Evolutionary conservation across 129 eudicot species (phyloP), one percentile per base, ranked within the genome.

Genomic region (Oenanthe sinensis): DNA sequence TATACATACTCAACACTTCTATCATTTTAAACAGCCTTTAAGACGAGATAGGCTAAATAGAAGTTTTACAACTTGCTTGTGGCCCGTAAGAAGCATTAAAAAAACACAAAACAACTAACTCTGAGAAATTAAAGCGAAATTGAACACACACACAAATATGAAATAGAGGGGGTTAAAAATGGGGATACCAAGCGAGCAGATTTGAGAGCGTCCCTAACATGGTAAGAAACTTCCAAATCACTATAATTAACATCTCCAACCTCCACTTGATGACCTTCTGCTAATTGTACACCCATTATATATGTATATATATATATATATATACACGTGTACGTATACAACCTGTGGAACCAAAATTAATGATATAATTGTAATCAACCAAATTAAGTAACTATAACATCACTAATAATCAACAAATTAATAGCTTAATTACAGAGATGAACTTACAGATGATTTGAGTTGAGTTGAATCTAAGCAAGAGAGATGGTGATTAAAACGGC

Each of bases 131-230:
- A 30, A 4, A 19, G 22, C 74, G 3, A 16, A 4, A 5, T 5
- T 2, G 4, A 69, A 28, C 37, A 24, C 11, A 0, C 10, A 26
- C 26, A 43, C 24, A 22, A 0, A 42, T 3, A 52, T 2, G 24
- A 50, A 33, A 19, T 45, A 7, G 19, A 17, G 22, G 45, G 43
- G 20, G 6, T 7, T 0, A 0, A 37, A 37, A 9, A 20, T 63
- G 52, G 40, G 72, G 37, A n/a, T 84, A 89, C 91, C 90, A 71
- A 11, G 28, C 70, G 8, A 43, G 81, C 86, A 30, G 89, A 76
- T 72, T 83, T 80, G 6, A 89, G 93, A 48, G 93, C 87, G 33
- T 79, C 69, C 9, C 85, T 79, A 48, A 89, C 87, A 77, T 79
- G 86, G 77, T 62, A 77, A 0, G 77, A 83, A 75, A 89, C 52